These are phyloP conservation scores for Penicillium cinerascens DNA, from an alignment of 495 filamentous ascomycete genomes.

Conservation along the genomic window DNA sequence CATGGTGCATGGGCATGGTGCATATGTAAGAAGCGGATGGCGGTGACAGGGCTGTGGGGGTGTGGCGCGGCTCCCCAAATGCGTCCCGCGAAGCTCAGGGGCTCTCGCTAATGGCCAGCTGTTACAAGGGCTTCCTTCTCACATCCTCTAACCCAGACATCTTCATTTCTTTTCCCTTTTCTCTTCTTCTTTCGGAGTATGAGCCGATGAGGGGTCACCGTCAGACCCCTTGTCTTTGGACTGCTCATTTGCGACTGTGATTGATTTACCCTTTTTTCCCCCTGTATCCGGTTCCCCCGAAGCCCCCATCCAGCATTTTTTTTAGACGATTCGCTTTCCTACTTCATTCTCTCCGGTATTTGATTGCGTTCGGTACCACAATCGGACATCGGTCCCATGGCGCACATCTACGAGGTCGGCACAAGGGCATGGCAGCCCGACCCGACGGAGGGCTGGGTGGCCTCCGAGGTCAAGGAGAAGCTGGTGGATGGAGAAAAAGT, in stretches of 20 bases:
- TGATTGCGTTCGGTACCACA: neutral
- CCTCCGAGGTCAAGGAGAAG: constrained; percentile 91
- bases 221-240: constrained; percentile 31
- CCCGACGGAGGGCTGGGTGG: constrained; percentile 90
- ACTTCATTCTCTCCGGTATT: neutral
- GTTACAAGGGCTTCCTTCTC: constrained; percentile 27
- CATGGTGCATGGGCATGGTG: no score
- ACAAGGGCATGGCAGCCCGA: constrained; percentile 99
- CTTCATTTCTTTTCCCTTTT: constrained; percentile 5
- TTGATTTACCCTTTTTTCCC: constrained; percentile 12
- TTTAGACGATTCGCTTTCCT: constrained; percentile 6
- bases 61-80: constrained; percentile 37
- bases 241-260: constrained; percentile 17
- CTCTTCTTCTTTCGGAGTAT: constrained; percentile 22
- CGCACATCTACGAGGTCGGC: constrained; percentile 94
- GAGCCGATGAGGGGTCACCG: constrained; percentile 29
- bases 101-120: constrained; percentile 42
- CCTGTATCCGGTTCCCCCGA: constrained; percentile 3
- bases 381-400: constrained; percentile 47
- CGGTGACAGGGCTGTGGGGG: constrained; percentile 33
- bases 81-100: constrained; percentile 41
- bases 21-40: constrained; percentile 11
- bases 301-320: constrained; percentile 1
- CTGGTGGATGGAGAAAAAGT: constrained; percentile 80
- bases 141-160: neutral